A percentile compares a stretch with the other conserved stretches of the same genome.
phyloP scores from a whole-genome alignment of 805 yeast species.

The Saccharomycopsis fermentans region DNA sequence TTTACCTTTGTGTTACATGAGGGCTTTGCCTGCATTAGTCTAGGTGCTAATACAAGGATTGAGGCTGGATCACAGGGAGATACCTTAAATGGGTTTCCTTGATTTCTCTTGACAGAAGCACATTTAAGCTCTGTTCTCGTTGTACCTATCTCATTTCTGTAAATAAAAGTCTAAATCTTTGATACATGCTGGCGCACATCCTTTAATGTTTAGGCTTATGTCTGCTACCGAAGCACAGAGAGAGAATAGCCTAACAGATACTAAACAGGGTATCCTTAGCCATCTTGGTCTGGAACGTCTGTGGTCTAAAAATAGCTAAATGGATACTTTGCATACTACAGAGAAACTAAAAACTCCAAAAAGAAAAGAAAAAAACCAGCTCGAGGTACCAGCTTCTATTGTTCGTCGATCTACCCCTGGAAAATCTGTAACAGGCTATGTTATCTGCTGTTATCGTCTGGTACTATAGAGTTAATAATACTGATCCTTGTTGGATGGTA shows the following conservation, averaged over 20 bases:
- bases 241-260: not conserved
- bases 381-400: not conserved
- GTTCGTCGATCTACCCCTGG: too few relatives aligned
- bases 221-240: too few relatives aligned
- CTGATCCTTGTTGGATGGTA: too few relatives aligned
- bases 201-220: not conserved
- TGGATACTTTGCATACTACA: not conserved
- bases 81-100: not conserved
- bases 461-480: too few relatives aligned
- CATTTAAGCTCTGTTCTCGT: too few relatives aligned
- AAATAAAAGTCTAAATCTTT: too few relatives aligned
- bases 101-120: not conserved
- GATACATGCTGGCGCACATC: not conserved
- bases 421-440: too few relatives aligned
- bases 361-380: too few relatives aligned
- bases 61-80: not conserved
- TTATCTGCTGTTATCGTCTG: too few relatives aligned
- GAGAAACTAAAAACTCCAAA: too few relatives aligned
- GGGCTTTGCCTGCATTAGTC: not conserved
- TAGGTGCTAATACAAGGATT: not conserved
- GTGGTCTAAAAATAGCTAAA: not conserved
- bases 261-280: not conserved
- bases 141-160: too few relatives aligned
- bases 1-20: not conserved
- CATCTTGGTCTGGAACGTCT: not conserved